Conservation (phyloP, 805 yeast genomes). For the Teunomyces funiuensis region DNA sequence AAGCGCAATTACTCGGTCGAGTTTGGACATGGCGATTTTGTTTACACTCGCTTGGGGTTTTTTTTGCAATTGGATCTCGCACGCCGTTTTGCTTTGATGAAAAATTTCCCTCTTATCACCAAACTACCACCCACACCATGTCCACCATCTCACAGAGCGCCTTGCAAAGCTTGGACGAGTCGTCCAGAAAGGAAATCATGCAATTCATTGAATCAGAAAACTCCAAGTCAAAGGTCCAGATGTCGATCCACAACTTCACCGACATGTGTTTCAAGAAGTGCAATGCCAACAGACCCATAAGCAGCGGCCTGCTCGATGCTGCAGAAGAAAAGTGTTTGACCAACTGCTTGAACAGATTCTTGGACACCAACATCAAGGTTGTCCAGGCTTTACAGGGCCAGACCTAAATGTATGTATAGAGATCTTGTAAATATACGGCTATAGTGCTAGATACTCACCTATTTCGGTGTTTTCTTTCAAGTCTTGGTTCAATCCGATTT, state of each 20-base stretch:
- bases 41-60: not conserved
- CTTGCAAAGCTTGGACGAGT: slow-evolving; percentile 53
- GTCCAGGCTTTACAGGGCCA: slow-evolving; percentile 54
- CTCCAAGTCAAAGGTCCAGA: slow-evolving; percentile 83
- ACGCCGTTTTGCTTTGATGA: not conserved
- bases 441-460: not conserved
- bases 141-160: slow-evolving; percentile 36
- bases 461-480: not conserved
- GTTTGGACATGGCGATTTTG: slow-evolving; percentile 5
- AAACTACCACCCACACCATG: slow-evolving; percentile 18
- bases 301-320: slow-evolving; percentile 48
- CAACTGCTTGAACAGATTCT: slow-evolving; percentile 81
- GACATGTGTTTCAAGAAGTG: slow-evolving; percentile 91
- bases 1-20: slow-evolving; percentile 1
- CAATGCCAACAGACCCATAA: slow-evolving; percentile 46
- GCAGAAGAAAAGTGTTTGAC: slow-evolving; percentile 71
- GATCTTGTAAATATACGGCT: slow-evolving; percentile 4
- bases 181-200: slow-evolving; percentile 70
- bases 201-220: slow-evolving; percentile 79
- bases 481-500: not conserved
- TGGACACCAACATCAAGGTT: slow-evolving; percentile 84
- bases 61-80: not conserved
- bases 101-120: not conserved
- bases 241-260: slow-evolving; percentile 83
- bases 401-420: not conserved